Base-by-base conservation (phyloP, 345 rosid genomes). In the Barbarea vulgaris region DNA sequence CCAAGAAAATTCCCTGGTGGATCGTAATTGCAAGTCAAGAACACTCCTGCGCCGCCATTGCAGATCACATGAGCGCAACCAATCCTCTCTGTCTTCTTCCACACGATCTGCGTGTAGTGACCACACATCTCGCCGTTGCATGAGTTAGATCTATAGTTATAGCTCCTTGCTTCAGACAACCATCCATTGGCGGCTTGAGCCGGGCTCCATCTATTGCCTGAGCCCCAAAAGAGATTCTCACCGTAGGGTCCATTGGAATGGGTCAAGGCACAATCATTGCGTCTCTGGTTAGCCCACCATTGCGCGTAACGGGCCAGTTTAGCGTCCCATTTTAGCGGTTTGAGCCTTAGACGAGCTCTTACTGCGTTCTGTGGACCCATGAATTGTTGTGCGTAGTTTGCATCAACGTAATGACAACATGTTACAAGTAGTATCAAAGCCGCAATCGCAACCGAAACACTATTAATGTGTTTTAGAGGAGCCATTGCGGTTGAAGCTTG, bases 221-320 rank as follows among this genome's bases (percentile, higher is more conserved):
- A 89, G 0, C 98, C 98, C 98, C 98, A 93, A 31, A 93, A 93
- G 48, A 93, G 87, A 77, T 93, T 93, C 86, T 93, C 98, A 11
- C 98, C 98, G 4, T 85, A 91, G 0, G 91, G 91, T 19, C 98
- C 98, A 5, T 89, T 87, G 0, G 98, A 93, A 75, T 93, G 98
- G 74, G 12, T 80, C 75, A 93, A 59, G 2, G 68, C 82, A n/a
- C 98, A 93, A 76, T 93, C 98, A 2, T 7, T 2, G 12, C 87
- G 81, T 81, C 98, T 81, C 48, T 81, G 85, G 66, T 79, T 79
- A 1, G 96, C 89, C 72, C 89, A 93, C 88, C 85, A 46, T 7
- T 72, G 70, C 0, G 98, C 97, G 27, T 90, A 93, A 1, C 59
- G 80, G 0, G 80, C 92, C 47, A 93, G 37, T 41, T 58, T 81